phyloP scores from a whole-genome alignment of 2,329 filamentous ascomycete genomes.

The Lasiodiplodia citricola region DNA sequence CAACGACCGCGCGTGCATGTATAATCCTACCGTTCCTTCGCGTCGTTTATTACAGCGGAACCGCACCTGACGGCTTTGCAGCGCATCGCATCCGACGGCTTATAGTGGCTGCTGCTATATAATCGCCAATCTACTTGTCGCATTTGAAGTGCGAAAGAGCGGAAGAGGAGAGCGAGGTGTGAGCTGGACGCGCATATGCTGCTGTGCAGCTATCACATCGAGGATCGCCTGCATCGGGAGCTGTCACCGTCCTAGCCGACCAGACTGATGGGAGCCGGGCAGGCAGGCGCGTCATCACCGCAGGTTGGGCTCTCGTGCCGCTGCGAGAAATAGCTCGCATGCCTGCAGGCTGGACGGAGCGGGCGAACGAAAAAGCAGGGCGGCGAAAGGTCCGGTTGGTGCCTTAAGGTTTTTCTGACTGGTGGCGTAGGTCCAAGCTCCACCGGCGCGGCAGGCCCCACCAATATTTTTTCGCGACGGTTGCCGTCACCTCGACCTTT shows the following conservation, averaged over 20 bases:
- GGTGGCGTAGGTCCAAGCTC: constrained; percentile 4
- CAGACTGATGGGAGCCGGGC: background rate
- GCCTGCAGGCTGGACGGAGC: background rate
- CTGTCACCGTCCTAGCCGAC: constrained; percentile 13
- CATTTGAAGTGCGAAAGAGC: background rate
- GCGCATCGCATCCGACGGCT: background rate
- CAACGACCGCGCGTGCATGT: background rate
- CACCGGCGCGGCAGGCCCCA: constrained; percentile 11
- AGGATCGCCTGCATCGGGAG: constrained; percentile 18
- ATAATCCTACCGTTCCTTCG: background rate
- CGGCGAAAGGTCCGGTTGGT: background rate
- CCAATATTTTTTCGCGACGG: constrained; percentile 38
- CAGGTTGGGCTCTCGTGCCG: constrained; percentile 1
- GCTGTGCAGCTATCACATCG: constrained; percentile 19
- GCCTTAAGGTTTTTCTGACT: constrained; percentile 16
- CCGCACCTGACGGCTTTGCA: background rate
- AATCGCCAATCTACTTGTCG: background rate
- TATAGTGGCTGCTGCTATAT: background rate
- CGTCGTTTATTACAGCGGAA: background rate
- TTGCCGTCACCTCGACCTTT: constrained; percentile 35
- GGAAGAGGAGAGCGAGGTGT: constrained; percentile 4
- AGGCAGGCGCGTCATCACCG: constrained; percentile 11
- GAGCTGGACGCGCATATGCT: constrained; percentile 14
- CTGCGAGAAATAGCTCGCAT: constrained; percentile 13
- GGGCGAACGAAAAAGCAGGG: background rate